A percentile compares a stretch with the other conserved stretches of the same genome.
These are phyloP conservation scores for Chlorella variabilis DNA, from an alignment of 163 green algal genomes.

Conservation along the genomic window DNA sequence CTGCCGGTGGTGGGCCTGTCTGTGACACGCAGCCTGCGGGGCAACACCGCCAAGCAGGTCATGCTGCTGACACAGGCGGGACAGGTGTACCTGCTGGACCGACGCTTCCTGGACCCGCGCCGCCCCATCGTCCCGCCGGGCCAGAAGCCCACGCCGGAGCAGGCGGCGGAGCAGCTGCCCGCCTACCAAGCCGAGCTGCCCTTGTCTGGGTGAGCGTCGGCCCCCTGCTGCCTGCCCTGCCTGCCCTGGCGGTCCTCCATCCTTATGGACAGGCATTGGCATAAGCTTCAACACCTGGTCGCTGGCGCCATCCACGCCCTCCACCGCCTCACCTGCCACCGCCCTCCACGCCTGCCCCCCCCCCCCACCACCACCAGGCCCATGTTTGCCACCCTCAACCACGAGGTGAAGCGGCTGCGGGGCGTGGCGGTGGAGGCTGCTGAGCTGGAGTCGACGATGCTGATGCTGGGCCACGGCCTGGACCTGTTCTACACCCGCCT, in stretches of 20 bases:
- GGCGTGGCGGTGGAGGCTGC: constrained; percentile 69
- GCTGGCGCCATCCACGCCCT: neutral
- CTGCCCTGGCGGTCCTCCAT: too few species aligned
- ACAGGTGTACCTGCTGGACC: constrained; percentile 91
- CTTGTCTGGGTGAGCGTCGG: constrained; percentile 48
- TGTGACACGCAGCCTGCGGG: constrained; percentile 76
- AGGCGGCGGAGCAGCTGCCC: constrained; percentile 88
- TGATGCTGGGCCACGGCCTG: constrained; percentile 80
- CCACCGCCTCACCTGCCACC: neutral
- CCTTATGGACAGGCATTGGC: too few species aligned
- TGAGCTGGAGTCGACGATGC: constrained; percentile 83
- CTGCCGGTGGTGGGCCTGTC: constrained; percentile 62
- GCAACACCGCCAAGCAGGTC: constrained; percentile 90
- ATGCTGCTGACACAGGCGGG: constrained; percentile 74
- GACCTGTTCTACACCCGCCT: constrained; percentile 91
- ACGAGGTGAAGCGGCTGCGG: constrained; percentile 64
- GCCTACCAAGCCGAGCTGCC: constrained; percentile 84
- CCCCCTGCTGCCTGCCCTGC: too few species aligned
- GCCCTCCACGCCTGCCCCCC: neutral
- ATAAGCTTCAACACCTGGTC: too few species aligned
- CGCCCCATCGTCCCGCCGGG: constrained; percentile 65
- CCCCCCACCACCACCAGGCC: neutral
- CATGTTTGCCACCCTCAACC: constrained; percentile 65
- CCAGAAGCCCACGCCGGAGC: constrained; percentile 65
- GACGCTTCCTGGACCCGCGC: constrained; percentile 89